These are phyloP conservation scores for Aspergillus sp. DNA, from an alignment of 2,329 filamentous ascomycete genomes.

Conservation along the genomic window DNA sequence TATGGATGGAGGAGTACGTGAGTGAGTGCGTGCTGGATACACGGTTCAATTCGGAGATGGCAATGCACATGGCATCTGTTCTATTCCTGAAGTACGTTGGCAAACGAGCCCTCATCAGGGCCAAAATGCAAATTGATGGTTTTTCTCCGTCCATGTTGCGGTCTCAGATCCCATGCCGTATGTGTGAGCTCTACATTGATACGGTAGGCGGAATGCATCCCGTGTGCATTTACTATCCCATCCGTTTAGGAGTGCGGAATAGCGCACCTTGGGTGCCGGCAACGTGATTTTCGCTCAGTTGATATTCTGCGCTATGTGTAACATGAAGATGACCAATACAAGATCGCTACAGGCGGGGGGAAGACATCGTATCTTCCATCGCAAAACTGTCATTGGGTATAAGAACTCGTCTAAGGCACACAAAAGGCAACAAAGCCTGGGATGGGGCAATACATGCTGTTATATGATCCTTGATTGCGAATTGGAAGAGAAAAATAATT, in stretches of 20 bases:
- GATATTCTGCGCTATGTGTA: neutral
- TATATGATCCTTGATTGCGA: neutral
- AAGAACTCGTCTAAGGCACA: constrained; percentile 1
- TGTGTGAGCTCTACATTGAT: neutral
- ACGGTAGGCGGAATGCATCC: neutral
- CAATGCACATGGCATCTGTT: neutral
- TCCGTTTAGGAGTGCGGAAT: neutral
- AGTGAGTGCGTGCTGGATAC: neutral
- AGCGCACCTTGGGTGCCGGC: neutral
- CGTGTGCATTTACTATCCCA: neutral
- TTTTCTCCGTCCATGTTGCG: neutral
- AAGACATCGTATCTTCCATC: neutral
- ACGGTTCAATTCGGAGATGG: neutral
- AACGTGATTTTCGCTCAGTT: neutral
- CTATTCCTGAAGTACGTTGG: neutral
- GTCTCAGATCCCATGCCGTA: neutral
- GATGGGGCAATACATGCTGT: neutral
- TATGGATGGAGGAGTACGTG: too few species aligned
- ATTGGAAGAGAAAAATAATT: neutral
- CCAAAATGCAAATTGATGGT: neutral
- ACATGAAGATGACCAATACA: neutral
- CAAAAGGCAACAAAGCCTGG: neutral
- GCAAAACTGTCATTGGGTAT: neutral
- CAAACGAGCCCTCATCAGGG: neutral
- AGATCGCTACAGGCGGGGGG: neutral